Conservation (phyloP, 106 monocot species). For the Dactylorhiza incarnata region DNA sequence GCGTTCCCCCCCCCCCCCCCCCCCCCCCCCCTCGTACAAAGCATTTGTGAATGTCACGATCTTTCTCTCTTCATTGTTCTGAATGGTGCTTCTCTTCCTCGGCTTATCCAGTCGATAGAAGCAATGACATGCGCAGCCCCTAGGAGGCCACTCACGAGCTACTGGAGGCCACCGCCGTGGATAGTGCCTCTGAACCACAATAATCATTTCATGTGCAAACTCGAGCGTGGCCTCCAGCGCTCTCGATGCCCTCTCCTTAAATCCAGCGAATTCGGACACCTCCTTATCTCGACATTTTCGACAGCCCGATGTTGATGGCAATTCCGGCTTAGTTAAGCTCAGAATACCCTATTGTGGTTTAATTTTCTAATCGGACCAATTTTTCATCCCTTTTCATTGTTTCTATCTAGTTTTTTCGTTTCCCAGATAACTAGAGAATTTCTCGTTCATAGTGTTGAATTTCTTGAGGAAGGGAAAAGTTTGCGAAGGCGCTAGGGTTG, state of each 20-base stretch:
- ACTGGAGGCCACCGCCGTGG: conserved; percentile 15
- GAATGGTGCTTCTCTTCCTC: too few species aligned
- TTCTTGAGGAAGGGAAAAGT: not conserved
- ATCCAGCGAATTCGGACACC: conserved; percentile 22
- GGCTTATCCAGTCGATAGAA: not conserved
- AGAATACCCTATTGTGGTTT: too few species aligned
- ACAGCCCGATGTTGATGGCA: conserved; percentile 79
- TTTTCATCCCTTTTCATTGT: too few species aligned
- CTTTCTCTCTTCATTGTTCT: too few species aligned
- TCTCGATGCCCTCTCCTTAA: conserved; percentile 29
- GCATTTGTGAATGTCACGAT: too few species aligned
- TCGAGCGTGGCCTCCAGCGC: conserved; percentile 43
- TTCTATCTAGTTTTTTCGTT: too few species aligned
- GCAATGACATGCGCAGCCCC: conserved; percentile 16
- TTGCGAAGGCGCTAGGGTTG: not conserved
- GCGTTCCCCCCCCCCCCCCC: too few species aligned
- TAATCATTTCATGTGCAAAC: conserved; percentile 63
- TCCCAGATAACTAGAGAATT: not conserved
- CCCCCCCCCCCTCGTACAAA: too few species aligned
- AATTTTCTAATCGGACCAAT: too few species aligned
- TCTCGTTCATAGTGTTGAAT: not conserved
- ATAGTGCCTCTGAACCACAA: conserved; percentile 51
- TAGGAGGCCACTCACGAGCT: not conserved
- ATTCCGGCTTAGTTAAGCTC: conserved; percentile 59
- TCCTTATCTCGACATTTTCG: conserved; percentile 74